Percentiles rank a stretch among this genome's conserved stretches.
These are phyloP conservation scores for Ceratocystis huliohia DNA, from an alignment of 2,329 filamentous ascomycete genomes.

Conservation along the genomic window DNA sequence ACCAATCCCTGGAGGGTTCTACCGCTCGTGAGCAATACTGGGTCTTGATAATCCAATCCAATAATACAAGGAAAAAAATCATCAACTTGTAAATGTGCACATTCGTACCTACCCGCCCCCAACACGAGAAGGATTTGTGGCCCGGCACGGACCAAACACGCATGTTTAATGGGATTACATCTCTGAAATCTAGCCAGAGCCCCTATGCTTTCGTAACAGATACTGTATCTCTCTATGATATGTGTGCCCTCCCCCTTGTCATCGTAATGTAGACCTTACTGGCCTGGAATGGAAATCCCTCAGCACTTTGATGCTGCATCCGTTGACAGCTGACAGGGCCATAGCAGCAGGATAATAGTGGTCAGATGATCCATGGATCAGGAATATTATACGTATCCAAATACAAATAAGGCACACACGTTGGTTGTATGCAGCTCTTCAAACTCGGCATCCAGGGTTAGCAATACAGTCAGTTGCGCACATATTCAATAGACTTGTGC, in stretches of 20 bases:
- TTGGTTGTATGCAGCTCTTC: not conserved
- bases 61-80: not conserved
- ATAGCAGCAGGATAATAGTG: too few relatives aligned
- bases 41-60: not conserved
- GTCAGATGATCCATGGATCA: too few relatives aligned
- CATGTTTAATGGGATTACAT: not conserved
- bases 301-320: not conserved
- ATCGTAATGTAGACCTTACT: not conserved
- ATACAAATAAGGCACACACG: not conserved
- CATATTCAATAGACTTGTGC: not conserved
- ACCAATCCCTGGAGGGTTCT: not conserved
- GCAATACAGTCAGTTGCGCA: not conserved
- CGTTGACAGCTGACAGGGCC: conserved; percentile 1
- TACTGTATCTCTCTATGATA: not conserved
- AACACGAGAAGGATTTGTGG: not conserved
- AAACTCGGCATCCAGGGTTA: not conserved
- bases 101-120: not conserved
- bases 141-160: not conserved
- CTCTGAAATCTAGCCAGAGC: not conserved
- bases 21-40: not conserved
- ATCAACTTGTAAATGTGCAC: not conserved
- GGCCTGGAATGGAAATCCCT: not conserved
- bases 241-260: not conserved
- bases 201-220: not conserved
- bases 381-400: not conserved